Evolutionary conservation across 805 yeast genomes (phyloP), one percentile per base, ranked within the genome.

Genomic region (Saccharomycopsis babjevae): DNA sequence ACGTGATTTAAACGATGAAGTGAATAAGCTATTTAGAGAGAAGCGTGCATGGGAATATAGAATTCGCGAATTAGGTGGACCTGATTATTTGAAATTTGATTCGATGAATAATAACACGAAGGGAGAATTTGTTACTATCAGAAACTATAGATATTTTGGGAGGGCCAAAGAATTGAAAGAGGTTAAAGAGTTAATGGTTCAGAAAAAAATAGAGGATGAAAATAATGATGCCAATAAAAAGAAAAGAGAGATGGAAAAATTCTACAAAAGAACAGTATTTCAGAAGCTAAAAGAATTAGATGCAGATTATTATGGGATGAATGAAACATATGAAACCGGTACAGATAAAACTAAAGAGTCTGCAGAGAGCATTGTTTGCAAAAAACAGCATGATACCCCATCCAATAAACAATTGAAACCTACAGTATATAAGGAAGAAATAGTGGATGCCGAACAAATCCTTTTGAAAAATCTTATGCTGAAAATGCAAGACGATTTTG

Each of bases 111-210:
- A 57, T 57, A 36, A 46, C 18, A 55, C 62, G 22, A 62, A 59
- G n/a, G 58, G 58, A 22, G 61, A 68, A 5, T 73, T 71, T 30
- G 52, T 46, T 7, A 59, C 67, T 1, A 69, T 80, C 1, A 75
- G 79, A 46, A 90, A 90, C 0, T 83, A 83, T 65, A 74, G 86
- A 60, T 92, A 88, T 71, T 92, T 83, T 72, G 97, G 97, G 0
- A 73, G 96, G 57, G 96, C 97, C 0, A 77, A 82, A 58, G 93
- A 89, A 54, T 72, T 91, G 8, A 87, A 90, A 0, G 97, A 88
- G 64, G 92, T 87, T 7, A 74, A 77, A 58, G 77, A 77, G 61
- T 64, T 81, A 25, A 63, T 83, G 20, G 75, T 76, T 58, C 70
- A 74, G 50, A 72, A 76, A 52, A 66, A 68, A 59, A 54, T 67